Base-by-base conservation (phyloP, 805 yeast species). In the Pichia insulana region DNA sequence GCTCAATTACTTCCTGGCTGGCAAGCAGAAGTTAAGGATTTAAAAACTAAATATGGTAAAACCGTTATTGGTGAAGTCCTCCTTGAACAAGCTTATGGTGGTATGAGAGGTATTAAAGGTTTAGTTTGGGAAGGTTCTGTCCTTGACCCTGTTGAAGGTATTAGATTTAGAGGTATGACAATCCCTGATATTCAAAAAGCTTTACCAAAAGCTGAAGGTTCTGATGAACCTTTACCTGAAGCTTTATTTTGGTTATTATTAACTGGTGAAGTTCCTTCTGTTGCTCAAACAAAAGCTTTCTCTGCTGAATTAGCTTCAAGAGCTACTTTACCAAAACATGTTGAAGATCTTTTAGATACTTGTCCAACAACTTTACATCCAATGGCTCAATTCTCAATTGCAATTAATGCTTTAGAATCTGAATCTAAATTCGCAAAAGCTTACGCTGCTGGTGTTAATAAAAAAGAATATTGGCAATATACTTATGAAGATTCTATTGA, bases 41-140 rank as follows among this genome's bases (percentile, higher is more conserved):
- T 90, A 66, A 88, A 90, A 69, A 74, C 85, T 65, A 94, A 88
- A 59, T 76, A 90, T 67, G 98, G 97, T 57, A 74, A 80, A 64
- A 76, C 84, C 61, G 83, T 66, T 40, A 79, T 83, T 50, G 90
- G 87, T 52, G 86, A 83, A 64, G 82, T 82, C 50, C 64, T 71
- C 44, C 69, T 83, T 48, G 86, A 79, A 63, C 90, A 83, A 68
- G 89, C 88, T 33, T 84, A 83, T 67, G 94, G 94, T 69, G 94
- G 94, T 70, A 80, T 80, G 89, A 76, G 94, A 64, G 94, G 94
- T 60, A 80, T 83, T 64, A 79, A 80, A 65, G 85, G 86, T 54
- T 70, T 84, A 49, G 88, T 83, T 41, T 83, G 92, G 92, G 94
- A 83, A 71, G 90, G 90, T 51, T 82, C 90, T 39, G 90, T 83